Conservation (phyloP, 2,329 filamentous ascomycete species). For the Cladobotryum mycophilum region DNA sequence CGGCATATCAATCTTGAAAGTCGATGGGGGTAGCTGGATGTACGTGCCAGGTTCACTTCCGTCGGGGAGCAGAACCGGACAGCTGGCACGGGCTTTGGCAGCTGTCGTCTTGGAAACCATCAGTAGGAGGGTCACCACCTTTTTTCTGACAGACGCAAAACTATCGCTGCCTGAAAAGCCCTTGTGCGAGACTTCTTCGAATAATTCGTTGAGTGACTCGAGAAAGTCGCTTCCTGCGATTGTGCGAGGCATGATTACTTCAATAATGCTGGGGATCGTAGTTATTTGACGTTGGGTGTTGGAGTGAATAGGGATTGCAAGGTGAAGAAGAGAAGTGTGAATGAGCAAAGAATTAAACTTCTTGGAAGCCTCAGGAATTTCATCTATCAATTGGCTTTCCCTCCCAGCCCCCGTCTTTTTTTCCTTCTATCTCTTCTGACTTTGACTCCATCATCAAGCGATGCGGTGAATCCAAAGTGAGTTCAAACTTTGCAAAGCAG, state of each 20-base stretch:
- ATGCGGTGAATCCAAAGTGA: neutral
- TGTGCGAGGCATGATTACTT: neutral
- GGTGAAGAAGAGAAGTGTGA: neutral
- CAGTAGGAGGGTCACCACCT: slow-evolving; percentile 13
- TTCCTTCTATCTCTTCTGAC: no score
- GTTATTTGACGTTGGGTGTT: neutral
- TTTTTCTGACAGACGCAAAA: slow-evolving; percentile 12
- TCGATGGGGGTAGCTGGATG: slow-evolving; percentile 10
- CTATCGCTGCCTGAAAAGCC: slow-evolving; percentile 8
- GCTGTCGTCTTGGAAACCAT: slow-evolving; percentile 9
- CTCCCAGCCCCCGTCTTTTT: no score
- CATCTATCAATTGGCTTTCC: no score
- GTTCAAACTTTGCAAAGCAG: neutral
- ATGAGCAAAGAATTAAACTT: neutral
- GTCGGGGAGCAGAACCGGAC: slow-evolving; percentile 17
- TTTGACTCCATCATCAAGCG: neutral
- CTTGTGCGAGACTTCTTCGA: slow-evolving; percentile 15
- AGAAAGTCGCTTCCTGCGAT: slow-evolving; percentile 14
- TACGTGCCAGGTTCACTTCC: slow-evolving; percentile 11
- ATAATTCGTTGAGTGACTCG: slow-evolving; percentile 13
- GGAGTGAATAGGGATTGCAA: neutral
- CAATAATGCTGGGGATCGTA: neutral
- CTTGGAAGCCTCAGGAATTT: no score
- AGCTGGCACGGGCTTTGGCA: slow-evolving; percentile 13
- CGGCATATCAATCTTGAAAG: slow-evolving; percentile 8